These are phyloP conservation scores for Trichoderma oligosporum DNA, from an alignment of 2,329 filamentous ascomycete genomes.

Conservation along the genomic window DNA sequence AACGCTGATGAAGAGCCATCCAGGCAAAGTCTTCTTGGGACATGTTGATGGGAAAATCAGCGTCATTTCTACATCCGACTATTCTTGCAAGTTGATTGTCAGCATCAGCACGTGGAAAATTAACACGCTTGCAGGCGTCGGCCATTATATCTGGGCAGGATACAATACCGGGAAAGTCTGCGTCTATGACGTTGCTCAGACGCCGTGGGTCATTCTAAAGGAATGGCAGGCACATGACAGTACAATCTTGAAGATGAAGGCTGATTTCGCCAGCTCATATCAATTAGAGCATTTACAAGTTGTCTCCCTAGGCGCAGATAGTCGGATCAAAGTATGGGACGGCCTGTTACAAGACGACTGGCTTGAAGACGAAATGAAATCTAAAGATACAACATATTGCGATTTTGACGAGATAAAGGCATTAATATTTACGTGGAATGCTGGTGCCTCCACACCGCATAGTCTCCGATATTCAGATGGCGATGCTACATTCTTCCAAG, in stretches of 20 bases:
- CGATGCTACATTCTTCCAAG: conserved; percentile 74
- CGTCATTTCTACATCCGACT: conserved; percentile 79
- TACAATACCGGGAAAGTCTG: conserved; percentile 94
- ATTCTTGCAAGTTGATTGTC: conserved; percentile 71
- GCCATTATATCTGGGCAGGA: conserved; percentile 82
- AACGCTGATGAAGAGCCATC: conserved; percentile 67
- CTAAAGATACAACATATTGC: conserved; percentile 77
- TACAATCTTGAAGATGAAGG: conserved; percentile 71
- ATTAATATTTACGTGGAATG: conserved; percentile 91
- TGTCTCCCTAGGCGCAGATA: conserved; percentile 82
- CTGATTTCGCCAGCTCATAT: conserved; percentile 80
- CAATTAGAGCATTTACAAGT: conserved; percentile 80
- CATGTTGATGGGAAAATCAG: conserved; percentile 92
- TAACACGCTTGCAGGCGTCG: conserved; percentile 77
- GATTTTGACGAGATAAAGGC: conserved; percentile 77
- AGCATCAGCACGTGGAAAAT: conserved; percentile 95
- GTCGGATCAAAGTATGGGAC: conserved; percentile 82
- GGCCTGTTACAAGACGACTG: conserved; percentile 90
- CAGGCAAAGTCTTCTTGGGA: conserved; percentile 80
- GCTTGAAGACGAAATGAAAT: conserved; percentile 87
- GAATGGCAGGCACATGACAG: conserved; percentile 91
- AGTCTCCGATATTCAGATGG: conserved; percentile 67
- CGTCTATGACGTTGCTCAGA: conserved; percentile 78
- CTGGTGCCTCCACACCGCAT: conserved; percentile 88
- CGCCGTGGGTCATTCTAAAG: conserved; percentile 88